A percentile compares a stretch with the other conserved stretches of the same genome.
Evolutionary conservation across 1,284 basidiomycete genomes (phyloP).

Genomic region (Ustilago loliicola): DNA sequence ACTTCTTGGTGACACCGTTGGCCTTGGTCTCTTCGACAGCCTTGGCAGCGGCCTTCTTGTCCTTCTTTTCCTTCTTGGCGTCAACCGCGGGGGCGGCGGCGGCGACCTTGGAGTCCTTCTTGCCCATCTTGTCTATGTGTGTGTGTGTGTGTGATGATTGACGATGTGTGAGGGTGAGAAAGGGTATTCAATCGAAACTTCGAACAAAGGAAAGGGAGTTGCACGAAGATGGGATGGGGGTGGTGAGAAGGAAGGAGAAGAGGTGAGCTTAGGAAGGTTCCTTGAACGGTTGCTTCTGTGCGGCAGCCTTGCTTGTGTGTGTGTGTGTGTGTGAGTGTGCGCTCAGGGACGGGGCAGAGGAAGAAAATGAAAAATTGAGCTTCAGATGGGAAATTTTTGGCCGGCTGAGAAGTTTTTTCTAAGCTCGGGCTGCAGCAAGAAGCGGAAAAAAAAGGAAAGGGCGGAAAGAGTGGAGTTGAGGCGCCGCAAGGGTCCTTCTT

Average conservation of each 20-base stretch:
- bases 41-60: conserved; percentile 46
- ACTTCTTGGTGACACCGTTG: conserved; percentile 54
- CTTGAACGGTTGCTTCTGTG: not conserved
- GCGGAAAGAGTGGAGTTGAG: conserved; percentile 25
- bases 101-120: conserved; percentile 46
- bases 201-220: conserved; percentile 16
- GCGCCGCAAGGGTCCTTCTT: not conserved
- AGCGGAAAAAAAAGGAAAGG: not conserved
- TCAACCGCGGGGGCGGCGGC: conserved; percentile 42
- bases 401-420: conserved; percentile 20
- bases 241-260: conserved; percentile 17
- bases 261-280: not conserved
- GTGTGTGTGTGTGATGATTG: conserved; percentile 10
- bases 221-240: conserved; percentile 16
- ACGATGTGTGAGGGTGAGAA: conserved; percentile 5
- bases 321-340: not conserved
- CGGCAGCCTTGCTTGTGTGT: not conserved
- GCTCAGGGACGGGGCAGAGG: not conserved
- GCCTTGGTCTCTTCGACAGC: conserved; percentile 38
- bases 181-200: conserved; percentile 12
- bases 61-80: conserved; percentile 46
- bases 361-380: conserved; percentile 24
- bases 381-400: conserved; percentile 11
- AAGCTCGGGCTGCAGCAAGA: conserved; percentile 23
- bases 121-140: conserved; percentile 28